Base-by-base conservation (phyloP, 176 grass and related monocot genomes). In the Carex parvula region DNA sequence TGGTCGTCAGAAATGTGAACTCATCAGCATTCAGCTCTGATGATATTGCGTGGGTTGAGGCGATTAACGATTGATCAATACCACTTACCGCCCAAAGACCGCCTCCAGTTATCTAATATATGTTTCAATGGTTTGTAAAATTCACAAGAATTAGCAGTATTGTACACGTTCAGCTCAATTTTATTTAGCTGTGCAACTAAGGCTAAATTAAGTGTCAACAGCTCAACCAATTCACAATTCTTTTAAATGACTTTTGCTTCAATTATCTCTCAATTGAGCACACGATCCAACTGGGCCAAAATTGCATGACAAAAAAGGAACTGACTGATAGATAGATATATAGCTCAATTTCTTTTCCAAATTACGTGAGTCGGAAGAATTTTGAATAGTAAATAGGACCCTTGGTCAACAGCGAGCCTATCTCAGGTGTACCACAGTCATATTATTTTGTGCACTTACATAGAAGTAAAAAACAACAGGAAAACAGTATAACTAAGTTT, bases 1-100 rank as follows among this genome's bases (percentile, higher is more conserved):
- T 95, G 37, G 87, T 89, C 61, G 92, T 92, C 67, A 95, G 89
- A 83, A 93, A 86, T 79, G 90, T 92, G 83, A 93, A 93, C 46
- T 87, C 94, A 79, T 93, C 89, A 81, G 84, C 85, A 85, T 90
- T 92, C 72, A 93, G 85, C 81, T 93, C 96, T 42, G 81, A 52
- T 18, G 48, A 33, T 66, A 83, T 83, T 83, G 81, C 41, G 1
- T 48, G 60, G 26, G 29, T 60, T 81, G 79, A 81, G 58, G 58
- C 21, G 17, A 81, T 44, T 42, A 58, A 30, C 0, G 44, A 81
- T 64, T 80, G 64, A 81, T 87, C 88, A 21, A 79, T 79, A 32
- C 75, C 62, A 58, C 82, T 95, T 76, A 79, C 89, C 32, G 88
- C 79, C 96, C 96, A 99, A 60, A 99, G 85, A 24, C 91, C 96